Base-by-base conservation (phyloP, 441 rosid genomes). In the Metrosideros polymorpha region DNA sequence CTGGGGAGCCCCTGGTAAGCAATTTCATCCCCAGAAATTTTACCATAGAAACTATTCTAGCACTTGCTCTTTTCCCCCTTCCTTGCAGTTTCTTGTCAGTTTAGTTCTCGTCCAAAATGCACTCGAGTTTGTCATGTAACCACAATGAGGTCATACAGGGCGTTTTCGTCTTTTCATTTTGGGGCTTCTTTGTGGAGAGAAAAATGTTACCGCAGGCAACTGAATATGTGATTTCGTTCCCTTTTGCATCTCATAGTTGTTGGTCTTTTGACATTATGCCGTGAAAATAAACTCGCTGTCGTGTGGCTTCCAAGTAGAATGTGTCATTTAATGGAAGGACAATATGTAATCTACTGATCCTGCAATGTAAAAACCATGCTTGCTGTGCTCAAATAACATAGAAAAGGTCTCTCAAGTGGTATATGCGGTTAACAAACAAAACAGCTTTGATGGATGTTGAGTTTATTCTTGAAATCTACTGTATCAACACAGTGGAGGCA, bases 1-100 rank as follows among this genome's bases (percentile, higher is more conserved):
- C 98, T 43, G 99, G 99, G 89, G 95, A 87, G 90, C 95, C 93
- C 79, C 82, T 97, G 96, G 98, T 95, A 91, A 90, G 93, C 84
- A 54, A 17, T 88, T 85, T 88, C 49, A 39, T 71, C 30, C 63
- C 42, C 45, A 83, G 5, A 30, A 83, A 51, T 29, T 54, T 35
- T 50, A 53, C 63, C 59, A 51, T 27, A 24, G 84, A 83, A 51
- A 18, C 29, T 30, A 32, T 83, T 71, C 79, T 66, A 66, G 79
- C 45, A 35, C 79, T 66, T 0, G 4, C 47, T 66, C 79, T 66
- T 66, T 61, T 9, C 47, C 45, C 79, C 79, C 79, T 66, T 66
- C n/a, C 45, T 43, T 71, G 27, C 49, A 39, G 45, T 17, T 71
- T 47, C 79, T 42, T 71, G 47, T 71, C 79, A 71, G 79, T 25